A percentile compares a stretch with the other conserved stretches of the same genome.
Conservation (phyloP, 2,329 filamentous ascomycete species). For the Cladophialophora exuberans region DNA sequence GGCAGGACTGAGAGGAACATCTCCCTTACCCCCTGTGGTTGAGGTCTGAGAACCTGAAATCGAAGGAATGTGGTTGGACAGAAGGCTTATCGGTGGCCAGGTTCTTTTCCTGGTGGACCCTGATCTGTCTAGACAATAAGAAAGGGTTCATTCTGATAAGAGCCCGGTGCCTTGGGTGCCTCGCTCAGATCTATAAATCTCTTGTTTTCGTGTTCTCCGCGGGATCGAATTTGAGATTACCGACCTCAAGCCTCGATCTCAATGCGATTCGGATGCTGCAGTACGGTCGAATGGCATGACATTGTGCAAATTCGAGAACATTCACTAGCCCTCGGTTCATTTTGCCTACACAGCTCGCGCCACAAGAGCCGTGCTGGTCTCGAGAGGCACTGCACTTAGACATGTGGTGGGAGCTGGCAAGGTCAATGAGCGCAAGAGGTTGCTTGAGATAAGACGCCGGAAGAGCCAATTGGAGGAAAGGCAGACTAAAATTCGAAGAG, state of each 20-base stretch:
- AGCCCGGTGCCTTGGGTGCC: not conserved
- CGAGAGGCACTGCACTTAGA: no score
- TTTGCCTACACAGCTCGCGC: no score
- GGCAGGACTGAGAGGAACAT: constrained; percentile 1
- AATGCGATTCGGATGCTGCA: not conserved
- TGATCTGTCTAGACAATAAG: constrained; percentile 19
- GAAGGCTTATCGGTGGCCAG: constrained; percentile 25
- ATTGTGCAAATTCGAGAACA: no score
- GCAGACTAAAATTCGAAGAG: no score
- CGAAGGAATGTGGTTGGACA: constrained; percentile 21
- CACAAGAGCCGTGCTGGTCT: no score
- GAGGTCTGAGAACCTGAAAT: not conserved
- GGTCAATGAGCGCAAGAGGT: no score
- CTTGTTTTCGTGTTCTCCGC: constrained; percentile 23
- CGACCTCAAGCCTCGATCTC: constrained; percentile 10
- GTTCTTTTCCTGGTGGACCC: constrained; percentile 18
- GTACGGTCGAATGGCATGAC: no score
- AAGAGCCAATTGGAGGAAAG: no score
- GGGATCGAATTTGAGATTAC: constrained; percentile 12
- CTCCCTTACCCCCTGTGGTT: not conserved
- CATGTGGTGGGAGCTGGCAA: no score
- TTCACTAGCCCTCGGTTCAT: no score
- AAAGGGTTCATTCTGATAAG: constrained; percentile 19
- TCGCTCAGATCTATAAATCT: constrained; percentile 2
- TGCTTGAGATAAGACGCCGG: no score